These are phyloP conservation scores for Paraconiothyrium sp. DNA, from an alignment of 2,329 filamentous ascomycete genomes.

Conservation along the genomic window DNA sequence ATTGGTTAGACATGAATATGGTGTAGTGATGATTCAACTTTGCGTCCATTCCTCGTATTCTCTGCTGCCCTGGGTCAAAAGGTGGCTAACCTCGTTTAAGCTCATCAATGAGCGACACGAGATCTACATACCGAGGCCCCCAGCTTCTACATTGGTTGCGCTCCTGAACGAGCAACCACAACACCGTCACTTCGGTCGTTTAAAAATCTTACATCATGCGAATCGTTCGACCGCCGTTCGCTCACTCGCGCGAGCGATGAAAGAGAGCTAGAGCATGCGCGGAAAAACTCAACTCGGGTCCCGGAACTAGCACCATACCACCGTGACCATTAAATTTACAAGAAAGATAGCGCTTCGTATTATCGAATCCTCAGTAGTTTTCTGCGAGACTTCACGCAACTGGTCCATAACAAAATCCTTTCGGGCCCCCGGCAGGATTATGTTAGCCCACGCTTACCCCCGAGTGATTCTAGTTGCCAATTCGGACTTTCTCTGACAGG, in stretches of 20 bases:
- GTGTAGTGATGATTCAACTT: no score
- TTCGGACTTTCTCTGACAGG: constrained; percentile 2
- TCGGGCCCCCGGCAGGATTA: background rate
- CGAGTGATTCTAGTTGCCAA: background rate
- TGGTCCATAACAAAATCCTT: background rate
- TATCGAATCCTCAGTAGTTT: background rate
- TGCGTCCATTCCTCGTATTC: no score
- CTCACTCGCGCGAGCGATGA: background rate
- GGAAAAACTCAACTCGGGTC: background rate
- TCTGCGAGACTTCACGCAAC: background rate
- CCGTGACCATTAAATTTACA: no score
- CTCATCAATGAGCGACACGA: background rate
- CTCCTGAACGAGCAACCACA: background rate
- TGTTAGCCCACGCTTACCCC: background rate
- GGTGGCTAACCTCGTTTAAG: background rate
- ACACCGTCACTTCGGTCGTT: background rate
- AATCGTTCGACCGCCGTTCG: background rate
- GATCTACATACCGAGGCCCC: background rate
- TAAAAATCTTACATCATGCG: background rate
- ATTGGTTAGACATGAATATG: no score
- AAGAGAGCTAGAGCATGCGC: background rate
- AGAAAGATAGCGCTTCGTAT: background rate
- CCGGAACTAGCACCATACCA: background rate
- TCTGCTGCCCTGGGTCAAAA: background rate
- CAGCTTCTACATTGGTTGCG: background rate